phyloP scores from a whole-genome alignment of 768 basidiomycete genomes.

The Guyanaporus albipodus region DNA sequence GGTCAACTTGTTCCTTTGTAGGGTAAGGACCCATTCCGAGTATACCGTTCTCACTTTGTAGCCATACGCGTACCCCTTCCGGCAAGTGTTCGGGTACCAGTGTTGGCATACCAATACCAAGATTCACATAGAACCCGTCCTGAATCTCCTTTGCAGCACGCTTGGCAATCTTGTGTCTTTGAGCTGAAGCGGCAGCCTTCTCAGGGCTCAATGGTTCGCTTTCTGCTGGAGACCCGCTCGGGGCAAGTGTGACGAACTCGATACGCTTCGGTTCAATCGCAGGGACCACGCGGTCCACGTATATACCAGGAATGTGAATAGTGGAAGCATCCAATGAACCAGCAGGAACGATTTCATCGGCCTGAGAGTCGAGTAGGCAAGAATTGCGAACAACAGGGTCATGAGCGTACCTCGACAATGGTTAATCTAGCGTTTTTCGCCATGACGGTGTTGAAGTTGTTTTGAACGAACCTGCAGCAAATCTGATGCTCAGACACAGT shows the following conservation, averaged over 20 bases:
- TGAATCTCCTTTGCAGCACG: slow-evolving; percentile 88
- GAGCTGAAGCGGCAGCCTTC: slow-evolving; percentile 49
- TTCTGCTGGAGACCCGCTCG: slow-evolving; percentile 33
- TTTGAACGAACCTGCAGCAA: slow-evolving; percentile 64
- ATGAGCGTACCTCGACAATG: slow-evolving; percentile 70
- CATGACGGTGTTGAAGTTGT: slow-evolving; percentile 87
- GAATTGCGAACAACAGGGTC: slow-evolving; percentile 3
- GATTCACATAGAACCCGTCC: slow-evolving; percentile 84
- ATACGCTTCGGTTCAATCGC: slow-evolving; percentile 75
- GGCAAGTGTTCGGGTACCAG: slow-evolving; percentile 78
- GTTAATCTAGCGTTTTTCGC: slow-evolving; percentile 86
- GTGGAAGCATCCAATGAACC: slow-evolving; percentile 78
- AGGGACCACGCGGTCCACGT: slow-evolving; percentile 83
- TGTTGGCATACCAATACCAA: slow-evolving; percentile 91
- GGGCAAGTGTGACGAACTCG: slow-evolving; percentile 68
- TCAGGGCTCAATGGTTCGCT: slow-evolving; percentile 39
- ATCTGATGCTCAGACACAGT: neutral
- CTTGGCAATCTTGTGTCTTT: slow-evolving; percentile 72
- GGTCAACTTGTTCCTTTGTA: slow-evolving; percentile 71
- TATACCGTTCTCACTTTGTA: slow-evolving; percentile 90
- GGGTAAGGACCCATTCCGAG: slow-evolving; percentile 91
- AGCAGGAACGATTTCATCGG: slow-evolving; percentile 83
- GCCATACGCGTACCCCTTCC: slow-evolving; percentile 74
- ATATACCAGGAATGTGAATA: slow-evolving; percentile 81
- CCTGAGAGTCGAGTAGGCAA: slow-evolving; percentile 40